Base-by-base conservation (phyloP, 768 basidiomycete genomes). In the Psilocybe subaeruginosa region DNA sequence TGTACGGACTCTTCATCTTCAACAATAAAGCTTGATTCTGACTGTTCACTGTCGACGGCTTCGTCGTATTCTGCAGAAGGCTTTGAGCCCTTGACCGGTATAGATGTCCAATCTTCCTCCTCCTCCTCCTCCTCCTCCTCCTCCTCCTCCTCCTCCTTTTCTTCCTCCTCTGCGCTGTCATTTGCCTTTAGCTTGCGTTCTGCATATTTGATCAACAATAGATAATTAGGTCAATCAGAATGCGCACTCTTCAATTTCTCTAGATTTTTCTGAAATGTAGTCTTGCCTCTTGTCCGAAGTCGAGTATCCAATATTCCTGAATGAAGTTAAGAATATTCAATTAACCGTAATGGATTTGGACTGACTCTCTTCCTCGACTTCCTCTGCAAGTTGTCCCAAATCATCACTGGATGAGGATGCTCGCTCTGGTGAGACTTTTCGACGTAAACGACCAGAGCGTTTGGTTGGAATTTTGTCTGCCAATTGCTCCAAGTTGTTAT, bases 301-400 rank as follows among this genome's bases (percentile, higher is more conserved):
- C 92, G 86, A 6, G 74, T 76, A 27, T 87, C 78, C 43, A 94
- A 74, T 30, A 93, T 89, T 55, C 77, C 89, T 92, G 23, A 23
- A 1, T 19, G 17, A 23, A 50, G 30, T 29, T 47, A 16, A 54
- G 27, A 43, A 11, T 53, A 55, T 11, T 35, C 19, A 19, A n/a
- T 47, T n/a, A 19, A 8, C 8, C 11, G 27, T 11, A 23, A 6
- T 19, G n/a, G 14, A 17, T 27, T 31, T 43, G 35, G 35, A 72
- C 82, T 69, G 66, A 89, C 90, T 79, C 62, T 85, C 77, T 76
- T 82, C 77, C 48, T 89, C 83, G 7, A 89, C 76, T 65, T 85
- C 82, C 30, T 82, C 77, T 8, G 70, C 72, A 29, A 77, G 61
- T 54, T 56, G 45, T 0, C 54, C 37, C 41, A 58, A 39, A 41